Evolutionary conservation across 2,329 filamentous ascomycete genomes (phyloP).

Genomic region (Xylaria sp.): DNA sequence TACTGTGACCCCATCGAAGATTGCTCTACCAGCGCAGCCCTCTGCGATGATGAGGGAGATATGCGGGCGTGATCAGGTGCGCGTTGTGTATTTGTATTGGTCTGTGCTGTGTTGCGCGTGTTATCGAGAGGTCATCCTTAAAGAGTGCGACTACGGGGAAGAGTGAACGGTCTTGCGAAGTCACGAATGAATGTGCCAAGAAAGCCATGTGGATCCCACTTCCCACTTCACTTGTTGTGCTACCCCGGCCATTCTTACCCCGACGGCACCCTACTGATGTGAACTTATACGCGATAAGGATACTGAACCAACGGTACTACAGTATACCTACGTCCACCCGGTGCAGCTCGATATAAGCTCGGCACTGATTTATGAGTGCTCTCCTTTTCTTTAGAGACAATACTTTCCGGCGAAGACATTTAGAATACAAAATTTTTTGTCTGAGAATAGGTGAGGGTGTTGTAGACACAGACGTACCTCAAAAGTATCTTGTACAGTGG

Average conservation of each 20-base stretch:
- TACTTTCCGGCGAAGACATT: too few relatives aligned
- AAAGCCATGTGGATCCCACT: constrained; percentile 17
- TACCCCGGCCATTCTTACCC: constrained; percentile 2
- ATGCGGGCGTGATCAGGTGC: neutral
- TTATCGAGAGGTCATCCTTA: neutral
- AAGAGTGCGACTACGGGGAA: constrained; percentile 1
- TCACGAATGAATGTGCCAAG: constrained; percentile 29
- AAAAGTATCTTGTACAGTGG: too few relatives aligned
- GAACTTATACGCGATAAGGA: neutral
- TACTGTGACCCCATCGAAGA: constrained; percentile 13
- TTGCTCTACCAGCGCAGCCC: constrained; percentile 1
- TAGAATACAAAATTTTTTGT: too few relatives aligned
- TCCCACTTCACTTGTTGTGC: neutral
- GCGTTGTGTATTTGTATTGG: neutral
- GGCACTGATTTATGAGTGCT: too few relatives aligned
- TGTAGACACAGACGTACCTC: too few relatives aligned
- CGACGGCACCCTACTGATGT: constrained; percentile 19
- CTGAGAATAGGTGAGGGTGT: too few relatives aligned
- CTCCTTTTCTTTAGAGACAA: too few relatives aligned
- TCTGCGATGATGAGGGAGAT: neutral
- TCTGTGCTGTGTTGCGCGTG: constrained; percentile 11
- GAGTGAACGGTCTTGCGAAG: constrained; percentile 5
- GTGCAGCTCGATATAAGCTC: too few relatives aligned
- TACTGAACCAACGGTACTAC: neutral
- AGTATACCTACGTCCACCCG: neutral